phyloP scores from a whole-genome alignment of 495 filamentous ascomycete genomes.

The Penicillium salamii region DNA sequence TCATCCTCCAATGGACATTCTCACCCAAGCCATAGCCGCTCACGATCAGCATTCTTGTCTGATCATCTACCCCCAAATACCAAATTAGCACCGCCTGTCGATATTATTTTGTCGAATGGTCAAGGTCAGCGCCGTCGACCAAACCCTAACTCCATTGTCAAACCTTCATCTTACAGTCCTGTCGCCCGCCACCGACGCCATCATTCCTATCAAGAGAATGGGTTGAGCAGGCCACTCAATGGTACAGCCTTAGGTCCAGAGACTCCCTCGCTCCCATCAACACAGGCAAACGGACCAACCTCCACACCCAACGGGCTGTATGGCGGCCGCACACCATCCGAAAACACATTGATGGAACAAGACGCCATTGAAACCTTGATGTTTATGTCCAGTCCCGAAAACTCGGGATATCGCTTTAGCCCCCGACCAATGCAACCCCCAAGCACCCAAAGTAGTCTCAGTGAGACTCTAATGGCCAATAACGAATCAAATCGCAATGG shows the following conservation, averaged over 20 bases:
- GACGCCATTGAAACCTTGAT: constrained; percentile 85
- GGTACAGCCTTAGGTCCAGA: constrained; percentile 27
- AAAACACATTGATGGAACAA: constrained; percentile 72
- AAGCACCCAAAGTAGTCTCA: constrained; percentile 28
- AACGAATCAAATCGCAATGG: constrained; percentile 9
- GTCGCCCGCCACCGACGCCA: constrained; percentile 34
- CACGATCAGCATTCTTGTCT: constrained; percentile 21
- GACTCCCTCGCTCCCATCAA: constrained; percentile 34
- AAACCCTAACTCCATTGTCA: constrained; percentile 37
- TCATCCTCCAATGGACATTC: constrained; percentile 7
- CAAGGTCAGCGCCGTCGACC: constrained; percentile 32
- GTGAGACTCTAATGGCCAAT: constrained; percentile 26
- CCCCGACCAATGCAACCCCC: constrained; percentile 26
- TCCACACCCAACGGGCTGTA: constrained; percentile 27
- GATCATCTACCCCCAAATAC: constrained; percentile 21
- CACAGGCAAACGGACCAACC: constrained; percentile 17
- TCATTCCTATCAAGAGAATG: constrained; percentile 35
- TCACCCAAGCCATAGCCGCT: constrained; percentile 16
- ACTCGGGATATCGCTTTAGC: constrained; percentile 54
- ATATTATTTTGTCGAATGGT: constrained; percentile 42
- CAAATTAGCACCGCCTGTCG: constrained; percentile 57
- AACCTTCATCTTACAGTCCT: constrained; percentile 18
- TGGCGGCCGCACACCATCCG: constrained; percentile 52
- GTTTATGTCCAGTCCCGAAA: constrained; percentile 83
- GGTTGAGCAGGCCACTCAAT: constrained; percentile 13